Conservation (phyloP, 257 asterid species). For the Salvia rosmarinus region DNA sequence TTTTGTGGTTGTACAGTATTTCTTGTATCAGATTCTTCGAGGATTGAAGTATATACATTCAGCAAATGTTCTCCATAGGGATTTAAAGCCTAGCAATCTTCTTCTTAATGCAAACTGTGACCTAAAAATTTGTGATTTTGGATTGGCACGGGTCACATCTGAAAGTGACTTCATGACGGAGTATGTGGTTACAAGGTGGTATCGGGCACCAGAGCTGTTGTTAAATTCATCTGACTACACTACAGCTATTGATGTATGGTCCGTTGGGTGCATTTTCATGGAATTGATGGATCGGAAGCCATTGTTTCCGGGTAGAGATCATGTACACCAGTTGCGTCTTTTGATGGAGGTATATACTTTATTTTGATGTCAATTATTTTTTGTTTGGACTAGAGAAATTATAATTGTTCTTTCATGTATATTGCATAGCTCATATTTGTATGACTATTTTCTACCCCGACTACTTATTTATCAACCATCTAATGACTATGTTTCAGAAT, state of each 20-base stretch:
- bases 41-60: constrained; percentile 97
- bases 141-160: constrained; percentile 94
- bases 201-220: constrained; percentile 90
- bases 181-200: constrained; percentile 98
- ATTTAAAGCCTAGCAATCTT: constrained; percentile 96
- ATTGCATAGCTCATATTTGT: background rate
- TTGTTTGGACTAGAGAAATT: background rate
- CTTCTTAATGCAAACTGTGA: constrained; percentile 96
- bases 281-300: constrained; percentile 98
- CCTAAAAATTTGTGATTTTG: constrained; percentile 95
- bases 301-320: constrained; percentile 95
- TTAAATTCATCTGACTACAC: constrained; percentile 92
- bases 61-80: constrained; percentile 96
- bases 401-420: background rate
- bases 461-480: background rate
- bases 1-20: constrained; percentile 68
- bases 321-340: constrained; percentile 94
- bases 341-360: constrained; percentile 77
- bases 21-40: constrained; percentile 98
- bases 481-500: background rate
- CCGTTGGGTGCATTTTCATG: constrained; percentile 98
- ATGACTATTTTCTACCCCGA: background rate
- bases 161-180: constrained; percentile 97
- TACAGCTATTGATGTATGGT: constrained; percentile 97
- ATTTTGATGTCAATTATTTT: constrained; percentile 13